These are phyloP conservation scores for Saturnispora silvae DNA, from an alignment of 805 yeast species.

Conservation along the genomic window DNA sequence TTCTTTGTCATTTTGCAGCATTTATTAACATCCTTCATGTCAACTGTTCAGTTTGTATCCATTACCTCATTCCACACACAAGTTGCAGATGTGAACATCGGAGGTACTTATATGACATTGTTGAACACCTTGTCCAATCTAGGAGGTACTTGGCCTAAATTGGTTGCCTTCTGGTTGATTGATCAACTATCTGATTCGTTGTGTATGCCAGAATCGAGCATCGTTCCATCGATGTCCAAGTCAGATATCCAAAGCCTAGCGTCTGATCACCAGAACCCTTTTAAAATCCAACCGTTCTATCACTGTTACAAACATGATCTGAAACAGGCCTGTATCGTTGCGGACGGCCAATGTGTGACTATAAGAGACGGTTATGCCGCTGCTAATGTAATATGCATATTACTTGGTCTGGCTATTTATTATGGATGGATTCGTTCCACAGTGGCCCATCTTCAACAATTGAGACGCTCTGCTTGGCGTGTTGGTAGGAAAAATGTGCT, in stretches of 20 bases:
- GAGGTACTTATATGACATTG: constrained; percentile 97
- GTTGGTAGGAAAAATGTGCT: constrained; percentile 19
- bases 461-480: constrained; percentile 76
- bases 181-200: constrained; percentile 63
- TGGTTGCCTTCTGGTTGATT: constrained; percentile 68
- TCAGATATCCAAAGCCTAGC: constrained; percentile 3
- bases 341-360: constrained; percentile 46
- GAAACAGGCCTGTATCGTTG: constrained; percentile 39
- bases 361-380: constrained; percentile 75
- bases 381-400: constrained; percentile 63
- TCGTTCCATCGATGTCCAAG: background rate
- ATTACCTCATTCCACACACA: constrained; percentile 91
- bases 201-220: constrained; percentile 32
- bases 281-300: constrained; percentile 19
- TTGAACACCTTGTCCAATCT: constrained; percentile 83
- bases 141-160: constrained; percentile 96
- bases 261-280: constrained; percentile 15
- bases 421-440: constrained; percentile 55
- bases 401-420: constrained; percentile 56
- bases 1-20: constrained; percentile 72
- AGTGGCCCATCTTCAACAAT: constrained; percentile 51
- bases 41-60: constrained; percentile 90
- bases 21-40: constrained; percentile 79
- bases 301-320: constrained; percentile 23
- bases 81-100: constrained; percentile 90